Percentiles rank a stretch among this genome's conserved stretches.
These are phyloP conservation scores for Beauveria bassiana DNA, from an alignment of 2,329 filamentous ascomycete genomes.

Conservation along the genomic window DNA sequence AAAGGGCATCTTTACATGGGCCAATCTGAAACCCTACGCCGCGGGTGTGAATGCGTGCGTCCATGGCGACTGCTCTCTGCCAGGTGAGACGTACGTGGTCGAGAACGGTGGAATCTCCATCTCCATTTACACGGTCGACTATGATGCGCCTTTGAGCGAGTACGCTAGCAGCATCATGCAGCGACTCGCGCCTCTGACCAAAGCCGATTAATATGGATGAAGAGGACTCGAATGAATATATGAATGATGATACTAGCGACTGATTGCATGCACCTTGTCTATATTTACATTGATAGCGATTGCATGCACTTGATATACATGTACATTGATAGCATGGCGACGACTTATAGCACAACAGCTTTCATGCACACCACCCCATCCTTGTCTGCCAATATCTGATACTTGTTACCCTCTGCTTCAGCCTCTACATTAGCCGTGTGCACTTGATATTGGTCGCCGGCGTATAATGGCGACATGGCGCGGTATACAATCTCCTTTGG, in stretches of 20 bases:
- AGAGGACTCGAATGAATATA: background rate
- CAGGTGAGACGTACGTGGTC: conserved; percentile 41
- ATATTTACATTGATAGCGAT: background rate
- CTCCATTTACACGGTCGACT: conserved; percentile 42
- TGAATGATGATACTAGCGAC: background rate
- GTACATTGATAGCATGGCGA: background rate
- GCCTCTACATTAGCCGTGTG: background rate
- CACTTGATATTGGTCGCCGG: conserved; percentile 48
- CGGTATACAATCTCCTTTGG: conserved; percentile 50
- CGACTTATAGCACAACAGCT: conserved; percentile 1
- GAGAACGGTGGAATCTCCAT: conserved; percentile 34
- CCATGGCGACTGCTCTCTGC: conserved; percentile 43
- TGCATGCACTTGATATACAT: background rate
- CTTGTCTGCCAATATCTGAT: conserved; percentile 6
- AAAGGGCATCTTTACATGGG: conserved; percentile 35
- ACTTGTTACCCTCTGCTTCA: background rate
- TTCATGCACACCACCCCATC: conserved; percentile 11
- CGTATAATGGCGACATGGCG: conserved; percentile 64
- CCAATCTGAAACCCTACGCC: conserved; percentile 27
- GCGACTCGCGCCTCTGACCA: conserved; percentile 18
- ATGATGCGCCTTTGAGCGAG: conserved; percentile 33
- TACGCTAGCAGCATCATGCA: conserved; percentile 20
- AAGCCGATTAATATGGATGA: background rate
- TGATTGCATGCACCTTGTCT: background rate
- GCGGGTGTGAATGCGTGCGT: conserved; percentile 40